A percentile compares a stretch with the other conserved stretches of the same genome.
Conservation (phyloP, 371 early-diverging fungal species). For the Homolaphlyctis polyrhiza region DNA sequence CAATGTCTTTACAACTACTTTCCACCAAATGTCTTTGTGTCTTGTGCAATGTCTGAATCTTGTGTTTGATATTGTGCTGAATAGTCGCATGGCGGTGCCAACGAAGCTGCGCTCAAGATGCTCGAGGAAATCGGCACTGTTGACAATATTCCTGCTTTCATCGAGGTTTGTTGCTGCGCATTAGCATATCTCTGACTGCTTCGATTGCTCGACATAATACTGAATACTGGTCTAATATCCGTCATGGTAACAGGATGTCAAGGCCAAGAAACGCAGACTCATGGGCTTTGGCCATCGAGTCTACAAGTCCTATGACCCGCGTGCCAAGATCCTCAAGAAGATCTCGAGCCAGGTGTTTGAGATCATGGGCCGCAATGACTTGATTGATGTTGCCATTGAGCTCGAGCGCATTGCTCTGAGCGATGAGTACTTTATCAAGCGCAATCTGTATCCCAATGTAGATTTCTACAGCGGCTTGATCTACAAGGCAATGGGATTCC, state of each 20-base stretch:
- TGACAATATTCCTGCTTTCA: constrained; percentile 47
- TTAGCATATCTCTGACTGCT: background rate
- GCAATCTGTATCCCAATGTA: constrained; percentile 66
- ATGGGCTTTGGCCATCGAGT: constrained; percentile 54
- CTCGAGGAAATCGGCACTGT: constrained; percentile 58
- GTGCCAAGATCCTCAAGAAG: constrained; percentile 40
- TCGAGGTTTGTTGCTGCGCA: constrained; percentile 18
- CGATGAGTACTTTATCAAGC: constrained; percentile 61
- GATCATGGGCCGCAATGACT: constrained; percentile 50
- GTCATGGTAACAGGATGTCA: constrained; percentile 48
- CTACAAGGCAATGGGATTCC: constrained; percentile 63
- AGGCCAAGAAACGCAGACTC: constrained; percentile 49
- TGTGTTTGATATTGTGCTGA: background rate
- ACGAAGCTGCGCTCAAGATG: constrained; percentile 57
- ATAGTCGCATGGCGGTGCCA: constrained; percentile 24
- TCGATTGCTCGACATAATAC: background rate
- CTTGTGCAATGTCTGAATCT: constrained; percentile 10
- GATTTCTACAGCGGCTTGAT: constrained; percentile 49
- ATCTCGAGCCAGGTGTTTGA: constrained; percentile 46
- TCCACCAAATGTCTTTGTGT: background rate
- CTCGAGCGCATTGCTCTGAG: constrained; percentile 51
- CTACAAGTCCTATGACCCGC: constrained; percentile 53
- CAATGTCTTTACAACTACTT: background rate
- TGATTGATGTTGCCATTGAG: constrained; percentile 62
- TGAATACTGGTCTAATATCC: background rate